Evolutionary conservation across 169 alveolate genomes (phyloP).

Genomic region (Plasmodium fragile): DNA sequence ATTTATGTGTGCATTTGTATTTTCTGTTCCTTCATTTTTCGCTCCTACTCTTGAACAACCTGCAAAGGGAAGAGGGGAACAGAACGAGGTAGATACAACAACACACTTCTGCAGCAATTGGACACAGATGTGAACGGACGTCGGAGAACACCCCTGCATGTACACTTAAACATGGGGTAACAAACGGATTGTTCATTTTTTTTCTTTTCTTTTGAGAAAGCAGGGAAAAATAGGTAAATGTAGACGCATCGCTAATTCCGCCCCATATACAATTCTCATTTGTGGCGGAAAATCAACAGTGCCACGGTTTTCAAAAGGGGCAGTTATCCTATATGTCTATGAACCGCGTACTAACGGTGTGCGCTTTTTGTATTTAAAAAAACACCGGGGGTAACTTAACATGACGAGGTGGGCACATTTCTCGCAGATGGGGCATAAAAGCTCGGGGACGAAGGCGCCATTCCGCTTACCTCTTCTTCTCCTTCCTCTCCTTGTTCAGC

Average conservation of each 20-base stretch:
- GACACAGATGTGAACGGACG: neutral
- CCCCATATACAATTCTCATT: neutral
- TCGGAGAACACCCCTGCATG: neutral
- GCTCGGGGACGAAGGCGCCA: neutral
- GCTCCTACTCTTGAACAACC: conserved; percentile 20
- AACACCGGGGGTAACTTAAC: neutral
- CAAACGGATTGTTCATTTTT: neutral
- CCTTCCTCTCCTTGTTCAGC: conserved; percentile 69
- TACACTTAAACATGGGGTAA: neutral
- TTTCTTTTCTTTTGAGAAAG: neutral
- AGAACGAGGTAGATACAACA: neutral
- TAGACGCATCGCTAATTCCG: neutral
- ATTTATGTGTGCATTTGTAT: neutral
- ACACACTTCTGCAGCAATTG: neutral
- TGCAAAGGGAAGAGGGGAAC: neutral
- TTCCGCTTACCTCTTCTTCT: conserved; percentile 20
- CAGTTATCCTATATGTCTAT: neutral
- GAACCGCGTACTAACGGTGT: neutral
- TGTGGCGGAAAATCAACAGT: neutral
- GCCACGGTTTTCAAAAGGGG: neutral
- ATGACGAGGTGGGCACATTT: neutral
- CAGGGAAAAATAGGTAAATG: neutral
- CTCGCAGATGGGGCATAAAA: neutral
- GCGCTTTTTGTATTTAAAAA: neutral
- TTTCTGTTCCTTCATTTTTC: neutral